phyloP scores from a whole-genome alignment of 2,329 filamentous ascomycete species.

The Epichloe sibirici region DNA sequence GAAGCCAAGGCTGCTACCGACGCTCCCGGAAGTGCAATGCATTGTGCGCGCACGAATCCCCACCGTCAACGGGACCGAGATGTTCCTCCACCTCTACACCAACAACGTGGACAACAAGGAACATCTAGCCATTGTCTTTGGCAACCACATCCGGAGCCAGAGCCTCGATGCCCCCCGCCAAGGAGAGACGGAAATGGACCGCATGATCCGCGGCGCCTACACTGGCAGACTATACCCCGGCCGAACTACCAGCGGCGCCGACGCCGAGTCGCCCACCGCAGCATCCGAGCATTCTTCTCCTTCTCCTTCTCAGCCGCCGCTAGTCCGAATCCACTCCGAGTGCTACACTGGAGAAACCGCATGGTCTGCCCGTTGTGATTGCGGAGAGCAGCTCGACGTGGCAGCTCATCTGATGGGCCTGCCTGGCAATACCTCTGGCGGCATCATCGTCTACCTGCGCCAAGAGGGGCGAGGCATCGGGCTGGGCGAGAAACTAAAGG shows the following conservation, averaged over 20 bases:
- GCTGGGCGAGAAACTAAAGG: slow-evolving; percentile 88
- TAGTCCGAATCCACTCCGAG: slow-evolving; percentile 93
- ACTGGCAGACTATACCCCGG: slow-evolving; percentile 79
- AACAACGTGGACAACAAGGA: slow-evolving; percentile 93
- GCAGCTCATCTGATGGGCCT: slow-evolving; percentile 86
- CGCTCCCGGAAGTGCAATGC: slow-evolving; percentile 78
- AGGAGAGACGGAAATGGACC: slow-evolving; percentile 75
- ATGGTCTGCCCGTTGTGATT: slow-evolving; percentile 96
- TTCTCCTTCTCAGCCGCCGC: slow-evolving; percentile 31
- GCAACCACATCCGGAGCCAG: slow-evolving; percentile 64
- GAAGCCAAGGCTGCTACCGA: slow-evolving; percentile 59
- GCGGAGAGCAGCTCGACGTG: slow-evolving; percentile 94
- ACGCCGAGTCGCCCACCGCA: slow-evolving; percentile 7
- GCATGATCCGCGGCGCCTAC: slow-evolving; percentile 92
- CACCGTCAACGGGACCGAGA: slow-evolving; percentile 81
- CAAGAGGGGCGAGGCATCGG: slow-evolving; percentile 96
- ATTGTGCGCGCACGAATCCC: slow-evolving; percentile 91
- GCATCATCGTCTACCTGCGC: slow-evolving; percentile 88
- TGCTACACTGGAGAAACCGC: slow-evolving; percentile 98
- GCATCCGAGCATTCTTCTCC: not conserved
- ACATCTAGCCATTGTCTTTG: slow-evolving; percentile 94
- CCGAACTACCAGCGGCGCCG: slow-evolving; percentile 56
- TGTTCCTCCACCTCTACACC: slow-evolving; percentile 91
- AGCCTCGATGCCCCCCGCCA: slow-evolving; percentile 58
- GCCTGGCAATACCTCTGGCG: slow-evolving; percentile 50